Conservation (phyloP, 257 asterid genomes). For the Penstemon barbatus region DNA sequence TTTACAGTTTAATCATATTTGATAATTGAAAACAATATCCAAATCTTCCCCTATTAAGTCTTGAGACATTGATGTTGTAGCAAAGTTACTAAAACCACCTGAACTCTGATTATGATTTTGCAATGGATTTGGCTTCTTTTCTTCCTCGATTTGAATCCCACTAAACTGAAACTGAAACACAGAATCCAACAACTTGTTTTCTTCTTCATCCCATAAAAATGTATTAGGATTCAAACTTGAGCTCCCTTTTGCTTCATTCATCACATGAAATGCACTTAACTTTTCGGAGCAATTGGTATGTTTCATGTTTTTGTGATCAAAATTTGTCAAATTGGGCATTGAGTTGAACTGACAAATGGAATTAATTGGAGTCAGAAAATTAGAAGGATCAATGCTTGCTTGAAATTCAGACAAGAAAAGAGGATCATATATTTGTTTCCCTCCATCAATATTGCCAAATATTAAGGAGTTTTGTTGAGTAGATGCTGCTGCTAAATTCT, state of each 20-base stretch:
- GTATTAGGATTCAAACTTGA: slow-evolving; percentile 25
- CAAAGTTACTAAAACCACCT: slow-evolving; percentile 39
- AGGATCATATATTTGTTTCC: slow-evolving; percentile 49
- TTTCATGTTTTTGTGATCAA: slow-evolving; percentile 37
- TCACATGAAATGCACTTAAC: slow-evolving; percentile 18
- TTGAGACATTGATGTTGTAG: slow-evolving; percentile 40
- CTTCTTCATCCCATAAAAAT: slow-evolving; percentile 52
- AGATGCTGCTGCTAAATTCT: slow-evolving; percentile 11
- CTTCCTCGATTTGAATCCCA: slow-evolving; percentile 45
- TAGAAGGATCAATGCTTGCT: slow-evolving; percentile 21
- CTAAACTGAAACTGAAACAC: slow-evolving; percentile 50
- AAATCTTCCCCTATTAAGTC: slow-evolving; percentile 39
- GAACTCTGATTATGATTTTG: slow-evolving; percentile 33
- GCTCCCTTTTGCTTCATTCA: slow-evolving; percentile 35
- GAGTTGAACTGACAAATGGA: slow-evolving; percentile 37
- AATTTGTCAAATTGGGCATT: slow-evolving; percentile 46
- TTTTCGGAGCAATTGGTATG: neutral
- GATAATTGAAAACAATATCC: slow-evolving; percentile 14
- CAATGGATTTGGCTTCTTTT: slow-evolving; percentile 29
- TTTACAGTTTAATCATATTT: slow-evolving; percentile 30
- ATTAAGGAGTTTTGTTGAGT: no score
- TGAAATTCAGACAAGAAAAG: slow-evolving; percentile 52
- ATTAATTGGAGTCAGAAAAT: slow-evolving; percentile 20
- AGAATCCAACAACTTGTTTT: slow-evolving; percentile 47
- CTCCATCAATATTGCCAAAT: slow-evolving; percentile 1